Conservation (phyloP, 495 filamentous ascomycete genomes). For the Pyronema omphalodes region DNA sequence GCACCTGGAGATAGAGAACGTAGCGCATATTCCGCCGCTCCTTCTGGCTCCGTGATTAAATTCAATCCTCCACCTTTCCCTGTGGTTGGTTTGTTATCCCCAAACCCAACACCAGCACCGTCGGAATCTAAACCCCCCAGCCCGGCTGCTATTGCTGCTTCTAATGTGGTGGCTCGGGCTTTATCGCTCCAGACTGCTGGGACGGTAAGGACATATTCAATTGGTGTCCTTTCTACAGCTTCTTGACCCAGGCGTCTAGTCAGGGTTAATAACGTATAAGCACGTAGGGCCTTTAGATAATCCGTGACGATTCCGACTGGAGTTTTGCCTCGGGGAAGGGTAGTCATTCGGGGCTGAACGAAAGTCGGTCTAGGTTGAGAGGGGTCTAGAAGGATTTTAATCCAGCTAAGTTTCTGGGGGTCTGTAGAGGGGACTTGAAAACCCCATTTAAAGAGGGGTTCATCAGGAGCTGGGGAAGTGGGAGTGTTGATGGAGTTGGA, state of each 20-base stretch:
- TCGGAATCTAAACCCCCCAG: slow-evolving; percentile 31
- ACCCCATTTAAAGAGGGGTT: slow-evolving; percentile 30
- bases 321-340: slow-evolving; percentile 47
- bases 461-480: neutral
- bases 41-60: slow-evolving; percentile 33
- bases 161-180: slow-evolving; percentile 47
- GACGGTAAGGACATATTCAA: slow-evolving; percentile 55
- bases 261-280: slow-evolving; percentile 56
- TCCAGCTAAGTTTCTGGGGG: slow-evolving; percentile 47
- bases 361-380: slow-evolving; percentile 61
- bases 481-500: neutral
- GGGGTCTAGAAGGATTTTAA: slow-evolving; percentile 63
- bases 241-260: slow-evolving; percentile 43
- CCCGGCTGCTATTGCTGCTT: slow-evolving; percentile 49
- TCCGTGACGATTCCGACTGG: slow-evolving; percentile 45
- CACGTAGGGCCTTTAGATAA: slow-evolving; percentile 49
- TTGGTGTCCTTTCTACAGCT: slow-evolving; percentile 39
- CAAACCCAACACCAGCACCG: neutral
- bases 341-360: slow-evolving; percentile 55
- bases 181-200: slow-evolving; percentile 74
- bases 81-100: neutral
- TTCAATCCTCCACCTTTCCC: slow-evolving; percentile 1
- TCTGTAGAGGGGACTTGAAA: slow-evolving; percentile 64
- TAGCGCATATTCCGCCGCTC: slow-evolving; percentile 31
- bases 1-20: slow-evolving; percentile 40